phyloP scores from a whole-genome alignment of 2,329 filamentous ascomycete species.

The Zasmidium cellare region DNA sequence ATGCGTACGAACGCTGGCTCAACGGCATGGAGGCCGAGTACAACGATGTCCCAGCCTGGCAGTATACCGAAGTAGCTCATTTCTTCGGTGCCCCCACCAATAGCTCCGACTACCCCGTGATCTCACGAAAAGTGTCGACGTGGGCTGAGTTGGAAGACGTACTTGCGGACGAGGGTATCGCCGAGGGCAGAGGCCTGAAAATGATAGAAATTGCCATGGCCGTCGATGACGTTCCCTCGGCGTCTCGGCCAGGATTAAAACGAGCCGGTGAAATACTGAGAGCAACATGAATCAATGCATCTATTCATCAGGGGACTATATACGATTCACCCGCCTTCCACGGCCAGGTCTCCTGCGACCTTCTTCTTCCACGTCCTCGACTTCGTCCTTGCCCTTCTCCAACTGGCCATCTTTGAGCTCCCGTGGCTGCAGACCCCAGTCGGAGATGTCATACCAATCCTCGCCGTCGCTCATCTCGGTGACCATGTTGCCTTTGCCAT shows the following conservation, averaged over 20 bases:
- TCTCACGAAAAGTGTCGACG: background rate
- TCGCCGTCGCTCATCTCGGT: conserved; percentile 81
- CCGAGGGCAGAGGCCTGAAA: conserved; percentile 1
- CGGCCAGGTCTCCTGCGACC: conserved; percentile 20
- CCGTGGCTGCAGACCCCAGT: conserved; percentile 62
- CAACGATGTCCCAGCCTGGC: conserved; percentile 18
- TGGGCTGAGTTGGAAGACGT: conserved; percentile 7
- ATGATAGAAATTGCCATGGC: conserved; percentile 6
- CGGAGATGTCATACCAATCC: conserved; percentile 83
- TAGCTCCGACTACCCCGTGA: background rate
- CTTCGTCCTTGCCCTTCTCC: conserved; percentile 81
- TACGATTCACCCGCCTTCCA: conserved; percentile 25
- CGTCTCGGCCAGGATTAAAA: background rate
- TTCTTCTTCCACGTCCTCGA: conserved; percentile 56
- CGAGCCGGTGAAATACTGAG: conserved; percentile 1
- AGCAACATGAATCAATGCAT: background rate
- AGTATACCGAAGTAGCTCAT: conserved; percentile 10
- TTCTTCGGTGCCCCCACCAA: conserved; percentile 13
- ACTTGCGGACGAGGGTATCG: conserved; percentile 1
- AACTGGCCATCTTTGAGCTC: conserved; percentile 59
- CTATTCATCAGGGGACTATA: conserved; percentile 19
- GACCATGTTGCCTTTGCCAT: conserved; percentile 30
- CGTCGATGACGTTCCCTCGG: conserved; percentile 1
- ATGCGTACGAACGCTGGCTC: conserved; percentile 50
- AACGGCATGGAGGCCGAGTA: conserved; percentile 40